Conservation (phyloP, 345 rosid species). For the Excoecaria cochinchinensis region DNA sequence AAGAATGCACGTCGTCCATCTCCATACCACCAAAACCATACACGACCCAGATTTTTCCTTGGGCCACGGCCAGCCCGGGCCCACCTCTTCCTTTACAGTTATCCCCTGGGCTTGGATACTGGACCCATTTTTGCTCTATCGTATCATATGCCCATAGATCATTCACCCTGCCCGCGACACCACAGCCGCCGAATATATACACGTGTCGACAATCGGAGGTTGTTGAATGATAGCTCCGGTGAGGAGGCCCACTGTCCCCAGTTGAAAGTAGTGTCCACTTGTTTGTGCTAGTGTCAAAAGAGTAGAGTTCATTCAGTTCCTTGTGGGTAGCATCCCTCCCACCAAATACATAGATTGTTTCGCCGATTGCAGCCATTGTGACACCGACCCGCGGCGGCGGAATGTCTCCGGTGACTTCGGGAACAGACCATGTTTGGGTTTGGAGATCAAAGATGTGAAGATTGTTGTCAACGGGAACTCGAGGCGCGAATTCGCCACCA, state of each 20-base stretch:
- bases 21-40: slow-evolving; percentile 80
- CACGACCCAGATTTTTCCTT: slow-evolving; percentile 79
- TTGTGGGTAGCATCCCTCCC: slow-evolving; percentile 66
- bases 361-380: slow-evolving; percentile 65
- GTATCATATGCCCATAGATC: slow-evolving; percentile 83
- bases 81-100: slow-evolving; percentile 77
- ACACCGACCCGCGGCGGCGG: slow-evolving; percentile 96
- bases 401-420: slow-evolving; percentile 52
- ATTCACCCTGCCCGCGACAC: slow-evolving; percentile 67
- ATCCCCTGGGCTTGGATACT: slow-evolving; percentile 57
- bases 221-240: slow-evolving; percentile 82
- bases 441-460: slow-evolving; percentile 67
- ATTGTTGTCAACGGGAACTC: slow-evolving; percentile 85
- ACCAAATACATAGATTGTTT: slow-evolving; percentile 66
- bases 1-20: slow-evolving; percentile 67
- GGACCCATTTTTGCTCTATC: slow-evolving; percentile 53
- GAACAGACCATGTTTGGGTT: slow-evolving; percentile 60
- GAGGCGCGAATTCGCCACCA: slow-evolving; percentile 80
- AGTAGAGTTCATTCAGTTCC: slow-evolving; percentile 80
- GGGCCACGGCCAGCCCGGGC: slow-evolving; percentile 62
- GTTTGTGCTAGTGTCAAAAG: slow-evolving; percentile 55
- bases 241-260: slow-evolving; percentile 54
- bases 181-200: slow-evolving; percentile 86
- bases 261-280: slow-evolving; percentile 64
- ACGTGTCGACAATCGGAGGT: slow-evolving; percentile 51